phyloP scores from a whole-genome alignment of 139 green algal genomes.

The Microglena sp. region DNA sequence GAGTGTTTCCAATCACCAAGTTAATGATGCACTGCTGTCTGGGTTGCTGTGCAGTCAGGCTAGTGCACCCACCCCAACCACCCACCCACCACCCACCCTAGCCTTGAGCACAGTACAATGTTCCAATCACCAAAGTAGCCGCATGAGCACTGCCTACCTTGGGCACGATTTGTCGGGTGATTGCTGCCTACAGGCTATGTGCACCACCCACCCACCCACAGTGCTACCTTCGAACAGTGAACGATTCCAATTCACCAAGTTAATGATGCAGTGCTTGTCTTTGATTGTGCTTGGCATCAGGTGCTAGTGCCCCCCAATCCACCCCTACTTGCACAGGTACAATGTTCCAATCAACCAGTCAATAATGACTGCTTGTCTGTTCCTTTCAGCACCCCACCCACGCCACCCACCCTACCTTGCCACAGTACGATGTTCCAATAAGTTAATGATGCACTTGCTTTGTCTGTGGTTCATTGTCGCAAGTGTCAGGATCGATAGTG shows the following conservation, averaged over 20 bases:
- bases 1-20: constrained; percentile 80
- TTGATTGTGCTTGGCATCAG: constrained; percentile 48
- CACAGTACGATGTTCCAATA: too few relatives aligned
- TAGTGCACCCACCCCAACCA: neutral
- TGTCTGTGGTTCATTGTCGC: too few relatives aligned
- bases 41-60: constrained; percentile 27
- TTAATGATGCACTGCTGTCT: constrained; percentile 75
- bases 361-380: constrained; percentile 74
- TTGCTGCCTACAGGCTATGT: too few relatives aligned
- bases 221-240: constrained; percentile 68
- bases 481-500: neutral
- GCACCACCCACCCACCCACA: too few relatives aligned
- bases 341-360: constrained; percentile 89
- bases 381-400: too few relatives aligned
- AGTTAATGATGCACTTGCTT: too few relatives aligned
- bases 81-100: too few relatives aligned
- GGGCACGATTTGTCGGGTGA: too few relatives aligned
- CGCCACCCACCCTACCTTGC: too few relatives aligned
- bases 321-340: constrained; percentile 70
- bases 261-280: constrained; percentile 76
- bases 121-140: constrained; percentile 91
- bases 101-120: constrained; percentile 81
- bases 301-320: neutral
- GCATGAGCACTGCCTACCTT: too few relatives aligned
- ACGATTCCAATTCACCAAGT: constrained; percentile 88